Evolutionary conservation across 805 yeast genomes (phyloP).

Genomic region (Suhomyces sp.): DNA sequence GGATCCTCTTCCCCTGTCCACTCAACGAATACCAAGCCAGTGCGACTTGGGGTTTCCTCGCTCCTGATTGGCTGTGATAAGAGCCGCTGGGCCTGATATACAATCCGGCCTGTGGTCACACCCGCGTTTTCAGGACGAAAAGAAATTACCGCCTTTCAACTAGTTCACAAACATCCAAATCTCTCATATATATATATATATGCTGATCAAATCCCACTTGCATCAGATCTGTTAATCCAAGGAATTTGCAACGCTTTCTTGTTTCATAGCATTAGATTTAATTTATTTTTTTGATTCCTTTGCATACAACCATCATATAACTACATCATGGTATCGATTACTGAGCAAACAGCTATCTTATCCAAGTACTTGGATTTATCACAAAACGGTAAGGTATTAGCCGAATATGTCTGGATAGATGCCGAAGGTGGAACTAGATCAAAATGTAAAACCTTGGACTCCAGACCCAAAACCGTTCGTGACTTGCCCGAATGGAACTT

Average conservation of each 20-base stretch:
- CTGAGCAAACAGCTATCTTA: constrained; percentile 75
- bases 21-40: not conserved
- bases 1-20: not conserved
- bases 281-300: not conserved
- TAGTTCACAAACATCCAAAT: not conserved
- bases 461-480: constrained; percentile 66
- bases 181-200: not conserved
- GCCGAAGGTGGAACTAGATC: constrained; percentile 89
- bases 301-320: not conserved
- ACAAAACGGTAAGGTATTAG: constrained; percentile 83
- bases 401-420: constrained; percentile 98
- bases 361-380: constrained; percentile 79
- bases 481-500: constrained; percentile 99
- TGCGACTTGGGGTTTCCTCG: not conserved
- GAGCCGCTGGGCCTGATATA: not conserved
- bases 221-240: not conserved
- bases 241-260: not conserved
- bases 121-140: not conserved
- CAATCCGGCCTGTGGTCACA: not conserved
- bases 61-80: constrained; percentile 2
- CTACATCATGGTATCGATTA: constrained; percentile 34
- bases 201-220: not conserved
- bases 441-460: constrained; percentile 82
- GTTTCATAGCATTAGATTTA: not conserved
- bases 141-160: not conserved